Evolutionary conservation across 768 basidiomycete species (phyloP), one percentile per base, ranked within the genome.

Genomic region (Cyclocybe aegerita): DNA sequence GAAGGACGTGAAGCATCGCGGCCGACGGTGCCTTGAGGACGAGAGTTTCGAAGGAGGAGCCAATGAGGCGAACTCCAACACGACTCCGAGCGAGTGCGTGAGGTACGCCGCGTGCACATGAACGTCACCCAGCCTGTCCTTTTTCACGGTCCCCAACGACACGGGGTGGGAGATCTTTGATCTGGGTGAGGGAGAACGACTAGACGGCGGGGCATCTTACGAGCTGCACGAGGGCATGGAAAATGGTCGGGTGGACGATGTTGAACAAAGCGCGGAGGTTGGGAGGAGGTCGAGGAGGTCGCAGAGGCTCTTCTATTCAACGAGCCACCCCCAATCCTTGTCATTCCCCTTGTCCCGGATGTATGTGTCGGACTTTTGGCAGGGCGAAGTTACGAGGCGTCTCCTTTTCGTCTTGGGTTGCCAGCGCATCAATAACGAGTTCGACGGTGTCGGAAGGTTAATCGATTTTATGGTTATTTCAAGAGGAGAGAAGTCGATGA

Each of bases 401-500:
- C 7, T 33, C 41, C 30, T 55, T 60, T 48, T 54, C 58, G 37
- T 49, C 45, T 9, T 9, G 37, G 0, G 23, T 14, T 2, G 52
- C 55, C 41, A 60, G 36, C 34, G 54, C 51, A 17, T 60, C 59
- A 16, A 60, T 57, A 11, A 60, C 57, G 44, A 60, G 53, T 16
- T 60, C 53, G 15, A 45, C 39, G 10, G 57, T 42, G 32, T 60
- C 59, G 34, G 55, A 15, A 1, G 59, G 59, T 10, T 57, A 43
- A n/a, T 48, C 46, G 36, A 48, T 42, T n/a, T 39, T 39, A n/a
- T n/a, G n/a, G n/a, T n/a, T n/a, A n/a, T n/a, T n/a, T n/a, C n/a
- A n/a, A n/a, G n/a, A n/a, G n/a, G n/a, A n/a, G n/a, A n/a, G n/a
- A n/a, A n/a, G n/a, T n/a, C n/a, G n/a, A n/a, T n/a, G n/a, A n/a